phyloP scores from a whole-genome alignment of 2,329 filamentous ascomycete genomes.

The Tolypocladium capitatum region DNA sequence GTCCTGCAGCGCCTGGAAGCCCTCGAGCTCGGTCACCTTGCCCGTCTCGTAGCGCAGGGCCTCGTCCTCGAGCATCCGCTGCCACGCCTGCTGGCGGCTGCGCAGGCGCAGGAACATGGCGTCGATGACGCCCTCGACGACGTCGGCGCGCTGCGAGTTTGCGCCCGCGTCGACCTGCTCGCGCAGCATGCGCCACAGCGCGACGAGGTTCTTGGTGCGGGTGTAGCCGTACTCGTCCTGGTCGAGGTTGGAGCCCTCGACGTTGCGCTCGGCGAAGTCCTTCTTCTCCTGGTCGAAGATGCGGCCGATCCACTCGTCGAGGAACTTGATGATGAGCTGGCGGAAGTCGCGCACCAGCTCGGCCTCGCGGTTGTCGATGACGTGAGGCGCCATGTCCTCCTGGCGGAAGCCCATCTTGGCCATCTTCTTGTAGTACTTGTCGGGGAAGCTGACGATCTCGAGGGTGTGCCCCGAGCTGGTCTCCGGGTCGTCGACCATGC shows the following conservation, averaged over 20 bases:
- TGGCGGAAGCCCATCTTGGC: slow-evolving; percentile 68
- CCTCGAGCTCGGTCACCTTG: slow-evolving; percentile 42
- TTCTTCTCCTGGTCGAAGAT: slow-evolving; percentile 74
- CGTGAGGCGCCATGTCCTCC: slow-evolving; percentile 67
- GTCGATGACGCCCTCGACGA: slow-evolving; percentile 89
- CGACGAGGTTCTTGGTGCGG: slow-evolving; percentile 79
- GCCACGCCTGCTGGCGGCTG: slow-evolving; percentile 71
- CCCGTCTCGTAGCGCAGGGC: slow-evolving; percentile 55
- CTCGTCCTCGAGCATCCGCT: slow-evolving; percentile 79
- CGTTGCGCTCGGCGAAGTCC: slow-evolving; percentile 65
- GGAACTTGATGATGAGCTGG: slow-evolving; percentile 84
- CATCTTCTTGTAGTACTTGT: slow-evolving; percentile 96
- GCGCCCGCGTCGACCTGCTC: slow-evolving; percentile 82
- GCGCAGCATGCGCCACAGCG: slow-evolving; percentile 94
- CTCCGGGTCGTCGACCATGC: slow-evolving; percentile 69
- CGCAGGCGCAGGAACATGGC: slow-evolving; percentile 87
- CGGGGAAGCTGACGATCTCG: slow-evolving; percentile 86
- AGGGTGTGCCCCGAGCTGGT: slow-evolving; percentile 79
- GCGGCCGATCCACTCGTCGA: slow-evolving; percentile 95
- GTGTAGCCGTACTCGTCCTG: slow-evolving; percentile 82
- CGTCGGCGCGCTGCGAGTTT: slow-evolving; percentile 74
- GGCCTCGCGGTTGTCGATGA: slow-evolving; percentile 79
- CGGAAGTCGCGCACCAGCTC: slow-evolving; percentile 91
- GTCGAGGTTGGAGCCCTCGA: slow-evolving; percentile 65
- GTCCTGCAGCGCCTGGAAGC: slow-evolving; percentile 74